phyloP scores from a whole-genome alignment of 1,139 yeast species.

The Lodderomyces margitis region DNA sequence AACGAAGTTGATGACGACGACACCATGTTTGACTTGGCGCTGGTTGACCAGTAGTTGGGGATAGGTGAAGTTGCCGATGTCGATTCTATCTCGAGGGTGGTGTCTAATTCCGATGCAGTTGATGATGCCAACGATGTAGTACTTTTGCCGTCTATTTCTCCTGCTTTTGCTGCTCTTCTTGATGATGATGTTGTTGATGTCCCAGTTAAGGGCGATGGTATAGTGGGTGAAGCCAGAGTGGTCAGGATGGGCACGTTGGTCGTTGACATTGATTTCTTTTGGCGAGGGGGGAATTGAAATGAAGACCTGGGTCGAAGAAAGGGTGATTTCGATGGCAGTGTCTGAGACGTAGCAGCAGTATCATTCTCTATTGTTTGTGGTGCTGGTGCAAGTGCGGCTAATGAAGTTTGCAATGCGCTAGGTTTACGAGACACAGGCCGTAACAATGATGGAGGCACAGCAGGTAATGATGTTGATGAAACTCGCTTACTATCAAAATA shows the following conservation, averaged over 20 bases:
- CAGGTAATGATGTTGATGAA: not conserved
- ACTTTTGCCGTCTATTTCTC: too few species aligned
- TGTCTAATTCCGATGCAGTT: too few species aligned
- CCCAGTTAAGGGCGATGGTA: not conserved
- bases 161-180: conserved; percentile 18
- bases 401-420: conserved; percentile 15
- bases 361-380: too few species aligned
- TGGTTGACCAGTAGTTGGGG: too few species aligned
- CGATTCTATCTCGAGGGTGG: too few species aligned
- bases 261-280: not conserved
- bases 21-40: not conserved
- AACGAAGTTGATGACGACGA: not conserved
- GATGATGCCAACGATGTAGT: too few species aligned
- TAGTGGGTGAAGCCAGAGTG: conserved; percentile 2
- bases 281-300: conserved; percentile 3
- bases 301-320: conserved; percentile 11
- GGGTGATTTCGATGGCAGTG: conserved; percentile 10
- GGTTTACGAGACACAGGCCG: conserved; percentile 23
- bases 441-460: conserved; percentile 3
- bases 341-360: too few species aligned
- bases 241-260: not conserved
- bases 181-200: conserved; percentile 4
- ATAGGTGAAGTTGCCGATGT: conserved; percentile 23
- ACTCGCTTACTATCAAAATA: conserved; percentile 2
- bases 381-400: not conserved